These are phyloP conservation scores for Amphirosellinia nigrospora DNA, from an alignment of 495 filamentous ascomycete species.

Conservation along the genomic window DNA sequence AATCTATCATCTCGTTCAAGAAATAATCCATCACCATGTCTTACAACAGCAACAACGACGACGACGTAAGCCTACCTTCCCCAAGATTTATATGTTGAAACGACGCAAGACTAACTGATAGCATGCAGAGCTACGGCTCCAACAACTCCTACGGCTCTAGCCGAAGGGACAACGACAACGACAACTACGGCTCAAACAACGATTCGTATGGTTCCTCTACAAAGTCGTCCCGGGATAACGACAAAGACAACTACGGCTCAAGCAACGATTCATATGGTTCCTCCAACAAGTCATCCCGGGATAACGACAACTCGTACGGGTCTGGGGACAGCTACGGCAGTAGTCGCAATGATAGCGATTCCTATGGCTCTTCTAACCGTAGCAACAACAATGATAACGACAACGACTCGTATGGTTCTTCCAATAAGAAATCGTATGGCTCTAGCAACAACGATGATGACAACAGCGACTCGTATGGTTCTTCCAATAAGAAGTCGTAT, in stretches of 20 bases:
- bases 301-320: slow-evolving; percentile 28
- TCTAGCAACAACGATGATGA: slow-evolving; percentile 31
- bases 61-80: slow-evolving; percentile 22
- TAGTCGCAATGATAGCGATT: slow-evolving; percentile 27
- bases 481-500: slow-evolving; percentile 4
- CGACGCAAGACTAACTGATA: slow-evolving; percentile 25
- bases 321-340: too few species aligned
- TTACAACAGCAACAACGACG: slow-evolving; percentile 36
- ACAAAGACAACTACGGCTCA: slow-evolving; percentile 12
- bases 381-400: slow-evolving; percentile 29
- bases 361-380: slow-evolving; percentile 26
- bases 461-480: slow-evolving; percentile 28
- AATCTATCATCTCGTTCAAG: neutral
- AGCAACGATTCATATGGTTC: slow-evolving; percentile 21
- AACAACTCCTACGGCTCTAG: slow-evolving; percentile 27
- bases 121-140: slow-evolving; percentile 31
- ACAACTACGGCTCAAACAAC: slow-evolving; percentile 18
- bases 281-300: slow-evolving; percentile 15
- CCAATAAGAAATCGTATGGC: slow-evolving; percentile 27
- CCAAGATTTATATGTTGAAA: neutral
- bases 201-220: slow-evolving; percentile 32
- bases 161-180: slow-evolving; percentile 25
- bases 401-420: slow-evolving; percentile 25
- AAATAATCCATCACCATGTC: slow-evolving; percentile 35
- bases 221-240: slow-evolving; percentile 25